phyloP scores from a whole-genome alignment of 148 eudicot genomes.

The Salicornia ramosissima region DNA sequence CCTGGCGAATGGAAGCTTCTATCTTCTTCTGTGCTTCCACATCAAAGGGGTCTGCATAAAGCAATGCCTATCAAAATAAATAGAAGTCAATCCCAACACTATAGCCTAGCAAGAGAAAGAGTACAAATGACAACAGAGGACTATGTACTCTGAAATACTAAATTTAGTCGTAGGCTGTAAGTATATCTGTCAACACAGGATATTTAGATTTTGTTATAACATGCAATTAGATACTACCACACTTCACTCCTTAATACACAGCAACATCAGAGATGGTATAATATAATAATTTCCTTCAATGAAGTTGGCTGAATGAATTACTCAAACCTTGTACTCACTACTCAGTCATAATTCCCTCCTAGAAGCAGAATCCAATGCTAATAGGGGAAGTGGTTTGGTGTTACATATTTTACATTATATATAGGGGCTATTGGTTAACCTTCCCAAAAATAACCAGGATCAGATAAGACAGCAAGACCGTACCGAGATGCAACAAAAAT shows the following conservation, averaged over 20 bases:
- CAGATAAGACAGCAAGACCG: no score
- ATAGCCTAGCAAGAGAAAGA: background rate
- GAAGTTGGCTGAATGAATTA: background rate
- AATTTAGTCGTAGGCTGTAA: background rate
- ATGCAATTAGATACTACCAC: background rate
- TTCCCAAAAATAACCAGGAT: background rate
- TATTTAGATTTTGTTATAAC: background rate
- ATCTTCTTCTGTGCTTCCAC: conserved; percentile 98
- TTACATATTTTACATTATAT: background rate
- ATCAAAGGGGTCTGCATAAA: conserved; percentile 93
- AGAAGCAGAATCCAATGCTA: background rate
- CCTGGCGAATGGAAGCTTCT: conserved; percentile 98
- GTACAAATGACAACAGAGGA: background rate
- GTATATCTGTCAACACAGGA: background rate
- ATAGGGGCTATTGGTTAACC: background rate
- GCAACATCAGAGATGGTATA: background rate
- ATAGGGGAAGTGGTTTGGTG: background rate
- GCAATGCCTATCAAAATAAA: conserved; percentile 51
- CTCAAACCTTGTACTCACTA: background rate
- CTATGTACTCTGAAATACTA: background rate
- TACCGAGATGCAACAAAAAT: no score
- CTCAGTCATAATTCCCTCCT: background rate
- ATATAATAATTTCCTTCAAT: background rate
- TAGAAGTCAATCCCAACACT: background rate
- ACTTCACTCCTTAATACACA: background rate